Conservation (phyloP, 306 rosid genomes). For the Cicer pinnatifidum region DNA sequence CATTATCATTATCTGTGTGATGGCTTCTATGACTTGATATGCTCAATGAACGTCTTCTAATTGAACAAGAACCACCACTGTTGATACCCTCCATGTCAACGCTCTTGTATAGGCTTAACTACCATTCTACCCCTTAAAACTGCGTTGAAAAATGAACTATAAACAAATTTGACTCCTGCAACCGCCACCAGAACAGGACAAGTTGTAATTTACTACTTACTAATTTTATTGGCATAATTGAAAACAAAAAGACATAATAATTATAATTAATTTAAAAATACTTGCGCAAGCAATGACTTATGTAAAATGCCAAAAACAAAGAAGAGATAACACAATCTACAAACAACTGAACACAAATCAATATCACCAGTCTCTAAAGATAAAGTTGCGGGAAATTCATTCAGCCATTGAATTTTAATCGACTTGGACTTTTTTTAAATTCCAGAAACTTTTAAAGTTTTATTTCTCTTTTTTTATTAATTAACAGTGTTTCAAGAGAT, state of each 20-base stretch:
- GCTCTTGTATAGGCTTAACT: background rate
- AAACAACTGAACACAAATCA: background rate
- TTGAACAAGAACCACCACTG: slow-evolving; percentile 54
- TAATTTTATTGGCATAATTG: background rate
- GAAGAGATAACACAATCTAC: background rate
- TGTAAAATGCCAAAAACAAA: background rate
- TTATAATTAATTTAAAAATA: background rate
- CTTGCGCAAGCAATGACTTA: slow-evolving; percentile 21
- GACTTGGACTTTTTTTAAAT: too few species aligned
- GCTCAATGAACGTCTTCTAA: slow-evolving; percentile 62
- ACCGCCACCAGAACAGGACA: background rate
- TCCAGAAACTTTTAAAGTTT: too few species aligned
- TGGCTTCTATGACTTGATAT: slow-evolving; percentile 48
- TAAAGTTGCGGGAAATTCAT: background rate
- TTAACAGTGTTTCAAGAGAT: too few species aligned
- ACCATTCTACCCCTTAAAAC: background rate
- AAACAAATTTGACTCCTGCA: background rate
- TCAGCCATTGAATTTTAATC: background rate
- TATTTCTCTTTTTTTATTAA: too few species aligned
- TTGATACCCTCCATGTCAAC: slow-evolving; percentile 50
- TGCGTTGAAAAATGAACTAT: background rate
- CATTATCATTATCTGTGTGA: slow-evolving; percentile 53
- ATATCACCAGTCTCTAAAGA: background rate
- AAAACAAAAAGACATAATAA: background rate
- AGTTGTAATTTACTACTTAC: background rate